phyloP scores from a whole-genome alignment of 2,329 filamentous ascomycete genomes.

The Pseudocercospora cruenta region DNA sequence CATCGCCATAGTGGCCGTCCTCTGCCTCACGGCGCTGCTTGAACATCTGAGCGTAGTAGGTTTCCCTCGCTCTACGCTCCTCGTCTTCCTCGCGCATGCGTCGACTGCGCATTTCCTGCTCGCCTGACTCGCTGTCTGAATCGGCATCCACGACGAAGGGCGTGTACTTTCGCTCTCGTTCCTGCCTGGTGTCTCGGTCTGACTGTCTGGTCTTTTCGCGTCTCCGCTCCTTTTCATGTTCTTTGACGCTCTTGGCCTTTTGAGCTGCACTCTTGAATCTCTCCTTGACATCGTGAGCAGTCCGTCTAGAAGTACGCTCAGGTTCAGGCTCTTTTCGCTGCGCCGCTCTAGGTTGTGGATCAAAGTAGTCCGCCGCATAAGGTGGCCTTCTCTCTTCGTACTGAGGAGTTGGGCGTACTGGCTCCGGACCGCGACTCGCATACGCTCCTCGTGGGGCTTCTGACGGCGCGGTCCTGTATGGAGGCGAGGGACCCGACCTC shows the following conservation, averaged over 20 bases:
- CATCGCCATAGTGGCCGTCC: conserved; percentile 30
- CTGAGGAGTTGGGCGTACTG: conserved; percentile 27
- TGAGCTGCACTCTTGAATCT: conserved; percentile 15
- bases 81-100: conserved; percentile 32
- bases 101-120: conserved; percentile 26
- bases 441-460: conserved; percentile 20
- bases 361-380: conserved; percentile 41
- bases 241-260: conserved; percentile 26
- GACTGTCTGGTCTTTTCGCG: conserved; percentile 45
- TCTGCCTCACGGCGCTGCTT: conserved; percentile 30
- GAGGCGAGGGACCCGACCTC: conserved; percentile 12
- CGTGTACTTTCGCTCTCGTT: conserved; percentile 43
- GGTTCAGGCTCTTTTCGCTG: conserved; percentile 46
- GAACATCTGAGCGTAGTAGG: conserved; percentile 30
- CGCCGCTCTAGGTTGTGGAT: conserved; percentile 37
- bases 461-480: conserved; percentile 17
- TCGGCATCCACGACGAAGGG: conserved; percentile 40
- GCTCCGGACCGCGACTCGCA: conserved; percentile 21
- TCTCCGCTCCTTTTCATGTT: conserved; percentile 43
- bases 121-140: conserved; percentile 35
- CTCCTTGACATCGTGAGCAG: conserved; percentile 30
- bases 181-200: conserved; percentile 45
- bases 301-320: conserved; percentile 35
- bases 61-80: conserved; percentile 27
- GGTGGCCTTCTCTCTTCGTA: conserved; percentile 39